Evolutionary conservation across 129 eudicot species (phyloP).

Genomic region (Deinandra increscens): DNA sequence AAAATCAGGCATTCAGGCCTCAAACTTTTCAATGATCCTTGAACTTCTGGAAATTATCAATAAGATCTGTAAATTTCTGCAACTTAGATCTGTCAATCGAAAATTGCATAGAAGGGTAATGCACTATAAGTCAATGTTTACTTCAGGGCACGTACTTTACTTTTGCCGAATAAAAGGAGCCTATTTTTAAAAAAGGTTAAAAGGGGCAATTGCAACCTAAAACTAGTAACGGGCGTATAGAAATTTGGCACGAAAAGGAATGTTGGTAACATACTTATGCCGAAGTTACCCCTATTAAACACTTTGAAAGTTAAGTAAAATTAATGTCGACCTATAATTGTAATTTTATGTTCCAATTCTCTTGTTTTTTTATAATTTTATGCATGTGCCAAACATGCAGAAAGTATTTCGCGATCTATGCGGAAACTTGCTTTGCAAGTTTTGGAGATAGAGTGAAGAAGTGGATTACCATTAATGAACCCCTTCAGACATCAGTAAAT

Average conservation of each 20-base stretch:
- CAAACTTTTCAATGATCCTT: not conserved
- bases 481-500: conserved; percentile 74
- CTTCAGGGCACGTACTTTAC: not conserved
- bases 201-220: not conserved
- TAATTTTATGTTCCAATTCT: not conserved
- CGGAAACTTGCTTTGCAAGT: conserved; percentile 70
- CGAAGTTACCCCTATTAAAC: not conserved
- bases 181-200: not conserved
- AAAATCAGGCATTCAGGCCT: not conserved
- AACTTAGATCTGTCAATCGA: not conserved
- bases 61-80: not conserved
- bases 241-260: too few relatives aligned
- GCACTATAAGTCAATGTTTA: not conserved
- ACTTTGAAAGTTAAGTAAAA: not conserved
- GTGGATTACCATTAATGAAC: conserved; percentile 83
- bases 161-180: not conserved
- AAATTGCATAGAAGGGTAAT: not conserved
- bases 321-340: not conserved
- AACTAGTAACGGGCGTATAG: too few relatives aligned
- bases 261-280: not conserved
- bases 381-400: conserved; percentile 43
- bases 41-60: not conserved
- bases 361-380: not conserved
- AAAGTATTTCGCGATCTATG: conserved; percentile 69
- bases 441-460: conserved; percentile 82